Base-by-base conservation (phyloP, 306 rosid genomes). In the Gastrolobium villosum region DNA sequence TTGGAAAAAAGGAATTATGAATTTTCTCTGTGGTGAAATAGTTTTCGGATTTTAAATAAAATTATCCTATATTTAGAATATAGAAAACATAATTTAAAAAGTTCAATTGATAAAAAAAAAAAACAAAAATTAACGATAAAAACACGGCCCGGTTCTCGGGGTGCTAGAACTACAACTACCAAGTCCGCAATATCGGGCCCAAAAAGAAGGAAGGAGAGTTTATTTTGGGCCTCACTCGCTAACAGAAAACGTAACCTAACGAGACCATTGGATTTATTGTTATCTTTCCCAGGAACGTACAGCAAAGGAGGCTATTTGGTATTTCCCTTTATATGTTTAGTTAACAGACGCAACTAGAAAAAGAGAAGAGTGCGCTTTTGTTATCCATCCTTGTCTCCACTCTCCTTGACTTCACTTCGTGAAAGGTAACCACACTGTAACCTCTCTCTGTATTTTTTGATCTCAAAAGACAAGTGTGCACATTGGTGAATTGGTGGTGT, bases 401-500 rank as follows among this genome's bases (percentile, higher is more conserved):
- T 3, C 3, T 11, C 62, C 56, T 72, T 28, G 69, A 69, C 50
- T 70, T 8, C 37, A 53, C 72, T 60, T 20, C 13, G 14, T 32
- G 1, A 9, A 79, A 79, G 70, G 82, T 46, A 69, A 59, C 77
- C 9, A 2, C 55, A 14, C 63, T 13, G 7, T 63, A 7, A 54
- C 41, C 68, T 14, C 76, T 55, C 82, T 70, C 77, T 60, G 54
- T 20, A 20, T 20, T 20, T 20, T 20, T n/a, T n/a, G n/a, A n/a
- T n/a, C n/a, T n/a, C n/a, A n/a, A n/a, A n/a, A n/a, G n/a, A n/a
- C n/a, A n/a, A n/a, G 6, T 35, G 55, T 6, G 14, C 74, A 63
- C 81, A 76, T 82, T 74, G 54, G 65, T 86, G 74, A 70, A 39
- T 70, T 59, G 54, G 44, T 10, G 13, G 56, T 60, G 79, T 7